Conservation (phyloP, 768 basidiomycete species). For the Pleurotus pulmonarius region DNA sequence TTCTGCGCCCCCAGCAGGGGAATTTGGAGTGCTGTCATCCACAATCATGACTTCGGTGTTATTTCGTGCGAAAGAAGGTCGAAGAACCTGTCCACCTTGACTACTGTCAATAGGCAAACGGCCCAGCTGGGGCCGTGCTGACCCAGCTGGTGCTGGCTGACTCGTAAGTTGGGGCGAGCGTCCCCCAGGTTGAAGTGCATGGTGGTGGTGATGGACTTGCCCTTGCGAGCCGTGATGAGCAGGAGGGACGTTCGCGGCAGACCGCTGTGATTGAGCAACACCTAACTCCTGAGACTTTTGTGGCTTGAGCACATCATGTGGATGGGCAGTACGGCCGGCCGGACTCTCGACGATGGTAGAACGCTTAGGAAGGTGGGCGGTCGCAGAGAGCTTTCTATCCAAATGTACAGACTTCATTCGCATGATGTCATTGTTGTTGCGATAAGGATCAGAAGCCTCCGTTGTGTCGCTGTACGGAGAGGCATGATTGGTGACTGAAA, state of each 20-base stretch:
- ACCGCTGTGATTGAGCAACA: constrained; percentile 31
- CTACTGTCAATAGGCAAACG: constrained; percentile 35
- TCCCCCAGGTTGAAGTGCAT: constrained; percentile 30
- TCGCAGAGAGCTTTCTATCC: constrained; percentile 93
- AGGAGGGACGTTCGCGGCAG: constrained; percentile 19
- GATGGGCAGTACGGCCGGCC: constrained; percentile 79
- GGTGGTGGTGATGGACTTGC: constrained; percentile 28
- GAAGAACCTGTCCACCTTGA: constrained; percentile 45
- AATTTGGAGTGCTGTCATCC: constrained; percentile 73
- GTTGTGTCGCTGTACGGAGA: constrained; percentile 34
- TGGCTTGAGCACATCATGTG: constrained; percentile 50
- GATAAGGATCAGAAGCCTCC: constrained; percentile 65
- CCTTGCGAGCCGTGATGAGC: constrained; percentile 24
- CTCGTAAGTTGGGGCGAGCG: constrained; percentile 21
- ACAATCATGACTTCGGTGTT: constrained; percentile 89
- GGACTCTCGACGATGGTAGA: constrained; percentile 97
- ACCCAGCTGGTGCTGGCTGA: constrained; percentile 22
- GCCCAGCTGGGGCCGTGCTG: constrained; percentile 32
- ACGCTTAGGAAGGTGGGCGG: constrained; percentile 86
- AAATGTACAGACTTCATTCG: constrained; percentile 92
- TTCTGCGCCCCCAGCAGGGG: constrained; percentile 55
- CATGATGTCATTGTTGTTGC: constrained; percentile 88
- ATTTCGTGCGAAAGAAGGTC: constrained; percentile 70
- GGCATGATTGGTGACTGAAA: constrained; percentile 23
- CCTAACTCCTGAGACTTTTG: constrained; percentile 45